Conservation (phyloP, 2,329 filamentous ascomycete species). For the Xylariaceae sp. region DNA sequence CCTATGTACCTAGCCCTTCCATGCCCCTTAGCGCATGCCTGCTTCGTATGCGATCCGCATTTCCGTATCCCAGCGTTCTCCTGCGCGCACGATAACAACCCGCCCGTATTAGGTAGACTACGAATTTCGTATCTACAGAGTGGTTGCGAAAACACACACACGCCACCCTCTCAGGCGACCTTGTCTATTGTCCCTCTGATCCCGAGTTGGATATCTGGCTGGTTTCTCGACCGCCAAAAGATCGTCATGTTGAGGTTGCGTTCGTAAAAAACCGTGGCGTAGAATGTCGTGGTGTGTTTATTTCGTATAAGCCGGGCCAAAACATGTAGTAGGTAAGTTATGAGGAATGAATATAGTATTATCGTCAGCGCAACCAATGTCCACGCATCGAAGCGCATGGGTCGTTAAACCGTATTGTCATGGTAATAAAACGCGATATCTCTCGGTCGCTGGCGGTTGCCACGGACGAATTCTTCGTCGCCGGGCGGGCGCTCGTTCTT, state of each 20-base stretch:
- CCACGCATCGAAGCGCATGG: not conserved
- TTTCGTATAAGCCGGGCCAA: no score
- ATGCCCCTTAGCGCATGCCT: not conserved
- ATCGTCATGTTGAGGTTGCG: not conserved
- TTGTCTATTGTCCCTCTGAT: not conserved
- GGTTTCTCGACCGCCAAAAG: not conserved
- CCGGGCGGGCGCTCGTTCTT: constrained; percentile 87
- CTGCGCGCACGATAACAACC: not conserved
- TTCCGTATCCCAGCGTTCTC: not conserved
- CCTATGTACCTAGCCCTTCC: not conserved
- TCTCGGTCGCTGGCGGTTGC: constrained; percentile 71
- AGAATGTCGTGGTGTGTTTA: no score
- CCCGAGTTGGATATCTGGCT: not conserved
- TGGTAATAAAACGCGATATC: constrained; percentile 95
- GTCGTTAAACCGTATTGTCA: constrained; percentile 65
- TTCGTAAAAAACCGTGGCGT: not conserved
- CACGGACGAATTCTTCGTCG: constrained; percentile 81
- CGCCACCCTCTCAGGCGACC: not conserved
- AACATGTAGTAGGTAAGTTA: no score
- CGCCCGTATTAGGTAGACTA: not conserved
- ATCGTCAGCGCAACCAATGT: not conserved
- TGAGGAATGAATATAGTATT: not conserved
- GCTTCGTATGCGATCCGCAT: not conserved
- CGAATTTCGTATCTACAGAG: not conserved
- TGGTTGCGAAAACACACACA: not conserved